Percentiles rank a stretch among this genome's conserved stretches.
phyloP scores from a whole-genome alignment of 1,284 basidiomycete genomes.

The Peniophora sp. region DNA sequence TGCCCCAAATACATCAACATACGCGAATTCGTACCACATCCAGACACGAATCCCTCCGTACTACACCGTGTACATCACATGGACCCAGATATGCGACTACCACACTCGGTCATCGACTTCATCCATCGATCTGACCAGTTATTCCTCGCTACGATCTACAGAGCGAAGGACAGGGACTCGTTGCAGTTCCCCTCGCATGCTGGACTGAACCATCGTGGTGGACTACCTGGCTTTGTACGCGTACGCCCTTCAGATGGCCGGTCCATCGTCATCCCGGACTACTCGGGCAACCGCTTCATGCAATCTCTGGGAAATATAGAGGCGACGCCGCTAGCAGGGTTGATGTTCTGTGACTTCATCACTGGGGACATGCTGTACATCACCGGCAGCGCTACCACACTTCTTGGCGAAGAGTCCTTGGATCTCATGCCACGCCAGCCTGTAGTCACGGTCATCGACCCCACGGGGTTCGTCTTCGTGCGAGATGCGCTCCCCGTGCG shows the following conservation, averaged over 20 bases:
- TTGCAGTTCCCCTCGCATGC: constrained; percentile 43
- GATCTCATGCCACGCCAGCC: constrained; percentile 50
- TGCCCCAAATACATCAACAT: constrained; percentile 63
- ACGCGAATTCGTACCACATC: constrained; percentile 36
- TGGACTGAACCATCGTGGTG: constrained; percentile 59
- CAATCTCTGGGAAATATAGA: constrained; percentile 60
- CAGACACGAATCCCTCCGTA: constrained; percentile 30
- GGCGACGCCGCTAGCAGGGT: constrained; percentile 42
- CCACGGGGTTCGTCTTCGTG: constrained; percentile 48
- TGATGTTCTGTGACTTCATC: constrained; percentile 47
- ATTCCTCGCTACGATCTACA: constrained; percentile 48
- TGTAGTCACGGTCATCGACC: constrained; percentile 37
- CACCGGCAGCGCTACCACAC: constrained; percentile 47
- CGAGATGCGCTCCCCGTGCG: constrained; percentile 47
- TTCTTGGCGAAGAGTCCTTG: constrained; percentile 38
- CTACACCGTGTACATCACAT: constrained; percentile 19
- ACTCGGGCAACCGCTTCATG: constrained; percentile 54
- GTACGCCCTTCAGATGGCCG: constrained; percentile 44
- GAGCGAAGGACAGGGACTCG: constrained; percentile 27
- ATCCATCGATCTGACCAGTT: constrained; percentile 43
- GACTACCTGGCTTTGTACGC: constrained; percentile 51
- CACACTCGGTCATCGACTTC: constrained; percentile 38
- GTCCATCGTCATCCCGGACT: constrained; percentile 54
- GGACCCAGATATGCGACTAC: constrained; percentile 35
- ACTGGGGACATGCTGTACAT: constrained; percentile 54